These are phyloP conservation scores for Phlegmacium glaucopus DNA, from an alignment of 768 basidiomycete genomes.

Conservation along the genomic window DNA sequence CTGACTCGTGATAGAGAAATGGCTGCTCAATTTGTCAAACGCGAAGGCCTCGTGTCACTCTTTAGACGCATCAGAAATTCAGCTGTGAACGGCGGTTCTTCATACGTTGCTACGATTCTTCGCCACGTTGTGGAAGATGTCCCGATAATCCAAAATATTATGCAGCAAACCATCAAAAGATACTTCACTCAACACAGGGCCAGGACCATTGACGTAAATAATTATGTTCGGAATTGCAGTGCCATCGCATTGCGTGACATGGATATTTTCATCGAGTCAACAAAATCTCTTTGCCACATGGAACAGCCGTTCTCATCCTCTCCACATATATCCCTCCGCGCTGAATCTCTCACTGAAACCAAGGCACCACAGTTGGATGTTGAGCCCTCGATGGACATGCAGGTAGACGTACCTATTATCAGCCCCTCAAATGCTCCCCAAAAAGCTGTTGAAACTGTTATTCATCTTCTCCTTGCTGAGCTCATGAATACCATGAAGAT, in stretches of 20 bases:
- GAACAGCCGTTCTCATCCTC: slow-evolving; percentile 56
- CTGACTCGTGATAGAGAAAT: slow-evolving; percentile 71
- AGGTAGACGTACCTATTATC: slow-evolving; percentile 41
- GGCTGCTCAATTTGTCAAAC: slow-evolving; percentile 65
- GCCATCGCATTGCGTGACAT: slow-evolving; percentile 83
- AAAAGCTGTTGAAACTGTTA: slow-evolving; percentile 51
- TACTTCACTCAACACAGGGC: slow-evolving; percentile 76
- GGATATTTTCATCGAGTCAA: slow-evolving; percentile 67
- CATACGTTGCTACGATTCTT: slow-evolving; percentile 84
- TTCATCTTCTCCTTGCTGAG: slow-evolving; percentile 74
- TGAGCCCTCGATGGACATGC: slow-evolving; percentile 48
- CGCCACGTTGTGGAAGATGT: slow-evolving; percentile 88
- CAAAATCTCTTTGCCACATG: slow-evolving; percentile 69
- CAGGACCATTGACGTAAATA: slow-evolving; percentile 60
- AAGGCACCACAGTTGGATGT: slow-evolving; percentile 13
- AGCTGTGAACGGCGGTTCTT: slow-evolving; percentile 66
- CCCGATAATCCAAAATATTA: slow-evolving; percentile 58
- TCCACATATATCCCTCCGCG: slow-evolving; percentile 58
- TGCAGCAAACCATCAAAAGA: slow-evolving; percentile 80
- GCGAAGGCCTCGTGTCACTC: slow-evolving; percentile 58
- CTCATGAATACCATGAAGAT: slow-evolving; percentile 58
- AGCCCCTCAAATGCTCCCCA: slow-evolving; percentile 26
- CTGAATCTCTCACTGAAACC: slow-evolving; percentile 24
- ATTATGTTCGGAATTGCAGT: slow-evolving; percentile 74
- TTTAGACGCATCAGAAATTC: slow-evolving; percentile 65